A percentile compares a stretch with the other conserved stretches of the same genome.
phyloP scores from a whole-genome alignment of 1,139 yeast species.

The Komagataea norvegica region DNA sequence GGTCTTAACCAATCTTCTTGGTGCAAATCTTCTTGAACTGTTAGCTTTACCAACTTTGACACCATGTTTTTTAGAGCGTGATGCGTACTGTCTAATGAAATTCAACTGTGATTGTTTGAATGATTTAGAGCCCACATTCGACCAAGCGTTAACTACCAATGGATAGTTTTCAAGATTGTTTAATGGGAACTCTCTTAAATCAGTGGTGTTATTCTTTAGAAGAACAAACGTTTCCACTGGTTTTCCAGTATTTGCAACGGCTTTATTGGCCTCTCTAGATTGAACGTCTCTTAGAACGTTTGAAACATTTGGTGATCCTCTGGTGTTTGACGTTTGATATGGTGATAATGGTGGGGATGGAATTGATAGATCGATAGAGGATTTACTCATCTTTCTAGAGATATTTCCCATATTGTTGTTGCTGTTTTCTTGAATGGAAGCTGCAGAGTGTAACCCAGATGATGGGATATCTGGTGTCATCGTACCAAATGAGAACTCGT shows the following conservation, averaged over 20 bases:
- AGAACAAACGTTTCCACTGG: slow-evolving; percentile 26
- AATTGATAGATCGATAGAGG: slow-evolving; percentile 32
- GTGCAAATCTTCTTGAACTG: slow-evolving; percentile 28
- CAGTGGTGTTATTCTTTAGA: slow-evolving; percentile 11
- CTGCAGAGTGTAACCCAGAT: slow-evolving; percentile 4
- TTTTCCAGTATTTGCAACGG: slow-evolving; percentile 5
- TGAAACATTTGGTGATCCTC: too few species aligned
- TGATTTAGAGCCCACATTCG: slow-evolving; percentile 33
- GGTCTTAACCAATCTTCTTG: slow-evolving; percentile 30
- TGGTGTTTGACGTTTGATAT: slow-evolving; percentile 38
- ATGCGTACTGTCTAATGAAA: slow-evolving; percentile 47
- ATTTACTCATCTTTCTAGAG: slow-evolving; percentile 24
- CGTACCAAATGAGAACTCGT: slow-evolving; percentile 16
- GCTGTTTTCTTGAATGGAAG: not conserved
- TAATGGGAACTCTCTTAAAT: slow-evolving; percentile 37
- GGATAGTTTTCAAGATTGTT: slow-evolving; percentile 44
- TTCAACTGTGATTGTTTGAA: slow-evolving; percentile 45
- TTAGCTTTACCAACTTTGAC: slow-evolving; percentile 24
- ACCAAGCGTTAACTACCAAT: slow-evolving; percentile 51
- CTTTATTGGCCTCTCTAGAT: slow-evolving; percentile 3
- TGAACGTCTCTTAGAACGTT: slow-evolving; percentile 4
- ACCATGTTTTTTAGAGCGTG: slow-evolving; percentile 17
- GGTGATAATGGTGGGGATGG: slow-evolving; percentile 71
- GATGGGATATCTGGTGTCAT: slow-evolving; percentile 25
- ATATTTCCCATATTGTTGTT: slow-evolving; percentile 11